Base-by-base conservation (phyloP, 176 grass and related monocot species). In the Bonia amplexicaulis region DNA sequence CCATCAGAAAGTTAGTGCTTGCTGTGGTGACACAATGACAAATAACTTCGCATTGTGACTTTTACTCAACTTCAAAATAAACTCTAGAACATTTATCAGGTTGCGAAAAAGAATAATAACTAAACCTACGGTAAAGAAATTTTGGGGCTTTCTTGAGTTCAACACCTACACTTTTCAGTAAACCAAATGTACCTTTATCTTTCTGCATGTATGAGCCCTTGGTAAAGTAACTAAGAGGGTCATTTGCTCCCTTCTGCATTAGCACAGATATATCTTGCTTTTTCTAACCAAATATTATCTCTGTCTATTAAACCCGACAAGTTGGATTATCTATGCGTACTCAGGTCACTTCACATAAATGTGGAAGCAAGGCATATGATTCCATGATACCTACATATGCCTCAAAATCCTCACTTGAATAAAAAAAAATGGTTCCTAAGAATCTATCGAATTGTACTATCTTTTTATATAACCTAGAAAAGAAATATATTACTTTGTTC, bases 281-380 rank as follows among this genome's bases (percentile, higher is more conserved):
- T n/a, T 58, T 80, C 26, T 65, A 77, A 64, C 19, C 20, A 25
- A 70, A 90, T 14, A 58, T 62, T 79, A 58, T 40, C 19, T 9
- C 5, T 59, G n/a, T 66, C 3, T 26, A 40, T 80, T 78, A 87
- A 5, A 76, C 47, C 73, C 29, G 46, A 57, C 66, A 82, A 39
- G 37, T 73, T 57, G 84, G 79, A 77, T 63, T 82, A 51, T 26
- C 73, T 71, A 86, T 71, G 26, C 74, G 40, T 79, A 67, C 71
- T 51, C 48, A 11, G 54, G 23, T 79, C 16, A 54, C 45, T 81
- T 84, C 65, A 78, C 46, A 71, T 77, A 64, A 52, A 82, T 42
- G 73, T 12, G 59, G 83, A 82, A 73, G 84, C 66, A 86, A 71
- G 73, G 72, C 72, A 86, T 77, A 82, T 70, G 78, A 81, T 90